Evolutionary conservation across 2,329 filamentous ascomycete genomes (phyloP), one percentile per base, ranked within the genome.

Genomic region (Fonsecaea nubica): DNA sequence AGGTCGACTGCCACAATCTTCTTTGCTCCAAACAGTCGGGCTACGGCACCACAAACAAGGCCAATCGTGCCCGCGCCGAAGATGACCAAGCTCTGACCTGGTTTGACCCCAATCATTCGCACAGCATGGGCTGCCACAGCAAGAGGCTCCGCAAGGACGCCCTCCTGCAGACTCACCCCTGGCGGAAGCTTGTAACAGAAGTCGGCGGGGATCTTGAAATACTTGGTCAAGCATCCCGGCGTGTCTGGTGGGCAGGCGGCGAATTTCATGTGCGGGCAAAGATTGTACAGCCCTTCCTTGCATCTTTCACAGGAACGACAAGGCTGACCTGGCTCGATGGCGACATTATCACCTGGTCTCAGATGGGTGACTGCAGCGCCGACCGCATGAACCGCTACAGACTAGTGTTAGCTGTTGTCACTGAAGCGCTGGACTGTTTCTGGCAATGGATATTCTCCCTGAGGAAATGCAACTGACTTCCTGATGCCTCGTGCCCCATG

Each of bases 1-100:
- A 90, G 79, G 71, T 90, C 88, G 13, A 85, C 83, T 50, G 88
- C 86, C 3, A 85, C 86, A 30, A 90, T 83, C 38, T 82, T 80
- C 1, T 82, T 82, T 67, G 87, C 88, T 32, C 87, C 87, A 10
- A 86, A 85, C 72, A 86, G 84, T 33, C 85, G 79, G 3, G 87
- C 86, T 81, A 89, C 88, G 5, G 84, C 84, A 8, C 83, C 83
- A 73, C 86, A 86, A 7, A 84, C 85, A 48, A 87, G 80, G 35
- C 85, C 85, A 42, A 87, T 87, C 21, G 80, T 80, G n/a, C 80
- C 78, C 4, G 78, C 69, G 4, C 80, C 79, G 55, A 80, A 75
- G 21, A 81, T 68, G 18, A 80, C 74, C 61, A 81, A 76, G 18
- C 59, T 72, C 58, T 81, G 74, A 0, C 81, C 82, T 0, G 81